Evolutionary conservation across 208 protist species (phyloP).

Genomic region (Trypanosoma conorhini): DNA sequence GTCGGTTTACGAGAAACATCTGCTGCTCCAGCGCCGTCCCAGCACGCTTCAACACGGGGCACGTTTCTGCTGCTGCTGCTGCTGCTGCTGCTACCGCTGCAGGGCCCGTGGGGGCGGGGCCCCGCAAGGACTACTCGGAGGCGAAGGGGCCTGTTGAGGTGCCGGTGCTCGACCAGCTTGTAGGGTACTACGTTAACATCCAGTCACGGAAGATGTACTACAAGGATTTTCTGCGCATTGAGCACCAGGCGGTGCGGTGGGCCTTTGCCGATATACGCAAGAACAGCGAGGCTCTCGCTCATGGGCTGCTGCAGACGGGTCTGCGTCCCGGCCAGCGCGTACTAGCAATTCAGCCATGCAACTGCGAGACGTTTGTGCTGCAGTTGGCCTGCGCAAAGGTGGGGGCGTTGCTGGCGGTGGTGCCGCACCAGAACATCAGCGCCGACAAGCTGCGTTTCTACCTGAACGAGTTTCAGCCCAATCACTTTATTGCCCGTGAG

Average conservation of each 20-base stretch:
- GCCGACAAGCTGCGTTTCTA: conserved; percentile 92
- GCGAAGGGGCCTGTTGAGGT: conserved; percentile 57
- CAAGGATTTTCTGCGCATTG: conserved; percentile 93
- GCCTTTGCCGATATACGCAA: conserved; percentile 93
- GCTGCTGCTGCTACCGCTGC: conserved; percentile 48
- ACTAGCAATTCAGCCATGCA: conserved; percentile 87
- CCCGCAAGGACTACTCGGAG: conserved; percentile 80
- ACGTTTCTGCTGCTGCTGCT: conserved; percentile 31
- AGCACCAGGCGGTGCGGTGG: conserved; percentile 93
- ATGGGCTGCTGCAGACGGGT: conserved; percentile 90
- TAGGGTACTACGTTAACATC: conserved; percentile 93
- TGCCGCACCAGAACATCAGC: conserved; percentile 81
- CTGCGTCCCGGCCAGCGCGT: conserved; percentile 85
- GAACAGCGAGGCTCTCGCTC: conserved; percentile 92
- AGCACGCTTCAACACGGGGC: conserved; percentile 37
- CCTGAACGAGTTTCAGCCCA: conserved; percentile 91
- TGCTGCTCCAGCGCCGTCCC: conserved; percentile 23
- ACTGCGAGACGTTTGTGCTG: conserved; percentile 91
- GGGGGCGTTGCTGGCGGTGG: conserved; percentile 79
- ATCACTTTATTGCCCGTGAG: conserved; percentile 83
- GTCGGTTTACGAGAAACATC: conserved; percentile 37
- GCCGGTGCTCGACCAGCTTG: conserved; percentile 87
- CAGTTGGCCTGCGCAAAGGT: conserved; percentile 91
- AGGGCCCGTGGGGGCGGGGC: conserved; percentile 33
- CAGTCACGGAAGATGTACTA: conserved; percentile 95